Base-by-base conservation (phyloP, 2,329 filamentous ascomycete genomes). In the Ceratocystis harringtonii region DNA sequence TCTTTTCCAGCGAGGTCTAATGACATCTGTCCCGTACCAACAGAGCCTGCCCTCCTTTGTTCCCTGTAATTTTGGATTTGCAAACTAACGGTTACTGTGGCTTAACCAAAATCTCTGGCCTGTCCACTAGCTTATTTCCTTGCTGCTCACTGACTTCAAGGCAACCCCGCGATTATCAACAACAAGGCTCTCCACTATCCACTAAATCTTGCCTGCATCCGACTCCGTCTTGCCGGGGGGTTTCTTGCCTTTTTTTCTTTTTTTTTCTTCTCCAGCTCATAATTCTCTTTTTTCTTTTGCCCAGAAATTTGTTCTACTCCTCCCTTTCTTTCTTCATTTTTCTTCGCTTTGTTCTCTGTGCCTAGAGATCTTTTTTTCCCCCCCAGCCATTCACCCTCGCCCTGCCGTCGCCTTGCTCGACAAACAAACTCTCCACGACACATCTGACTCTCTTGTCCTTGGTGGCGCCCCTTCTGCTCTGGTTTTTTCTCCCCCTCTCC, bases 101-200 rank as follows among this genome's bases (percentile, higher is more conserved):
- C 55, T 58, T 25, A 58, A 58, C 55, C 28, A 32, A 19, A 32
- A 15, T 8, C 19, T 28, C 55, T 58, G 25, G 55, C 36, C 36
- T 41, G 36, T 15, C 36, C 36, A n/a, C 28, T 58, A 58, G 55
- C 55, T 64, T 63, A 28, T 43, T 64, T 64, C 6, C 17, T 43
- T 58, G 50, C 30, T 52, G 3, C 22, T 25, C 48, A 48, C 17
- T 48, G 19, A 44, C 22, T 43, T 64, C 30, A 45, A 52, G 43
- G 36, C 12, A 58, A 64, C 62, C 62, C 62, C 62, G 62, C 62
- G 62, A 64, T 64, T 64, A 50, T 64, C 32, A 48, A 64, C 62
- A 58, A 41, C 36, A 41, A 41, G 17, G 28, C 55, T 58, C 55
- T 36, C 25, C 55, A 58, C 50, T 48, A 41, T 5, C 36, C 45